These are phyloP conservation scores for Xanthoceras sorbifolium DNA, from an alignment of 345 rosid species.

Conservation along the genomic window DNA sequence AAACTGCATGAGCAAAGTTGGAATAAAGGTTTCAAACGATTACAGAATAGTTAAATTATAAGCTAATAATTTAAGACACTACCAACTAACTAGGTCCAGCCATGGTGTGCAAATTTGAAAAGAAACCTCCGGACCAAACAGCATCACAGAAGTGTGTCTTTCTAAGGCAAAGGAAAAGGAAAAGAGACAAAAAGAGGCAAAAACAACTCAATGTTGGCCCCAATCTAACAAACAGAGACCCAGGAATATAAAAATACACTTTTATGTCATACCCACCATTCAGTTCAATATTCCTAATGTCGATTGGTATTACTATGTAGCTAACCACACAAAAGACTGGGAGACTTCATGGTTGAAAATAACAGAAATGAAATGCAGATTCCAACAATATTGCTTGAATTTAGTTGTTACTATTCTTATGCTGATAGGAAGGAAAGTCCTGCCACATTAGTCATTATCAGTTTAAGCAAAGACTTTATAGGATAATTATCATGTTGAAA, in stretches of 20 bases:
- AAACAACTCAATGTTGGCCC: not conserved
- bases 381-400: not conserved
- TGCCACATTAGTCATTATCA: too few species aligned
- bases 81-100: not conserved
- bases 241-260: not conserved
- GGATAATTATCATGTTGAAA: not conserved
- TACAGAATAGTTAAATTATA: not conserved
- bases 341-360: not conserved
- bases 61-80: not conserved
- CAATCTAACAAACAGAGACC: not conserved
- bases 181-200: not conserved
- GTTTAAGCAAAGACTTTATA: constrained; percentile 5
- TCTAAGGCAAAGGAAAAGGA: too few species aligned
- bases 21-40: not conserved
- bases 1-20: not conserved
- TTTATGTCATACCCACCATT: not conserved
- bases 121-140: not conserved
- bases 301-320: not conserved
- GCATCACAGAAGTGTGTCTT: too few species aligned
- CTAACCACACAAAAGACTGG: not conserved
- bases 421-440: too few species aligned
- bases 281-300: not conserved
- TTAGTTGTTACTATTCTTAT: too few species aligned
- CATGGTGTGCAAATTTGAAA: not conserved
- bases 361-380: not conserved